These are phyloP conservation scores for Hymenoscyphus infarciens DNA, from an alignment of 2,329 filamentous ascomycete species.

Conservation along the genomic window DNA sequence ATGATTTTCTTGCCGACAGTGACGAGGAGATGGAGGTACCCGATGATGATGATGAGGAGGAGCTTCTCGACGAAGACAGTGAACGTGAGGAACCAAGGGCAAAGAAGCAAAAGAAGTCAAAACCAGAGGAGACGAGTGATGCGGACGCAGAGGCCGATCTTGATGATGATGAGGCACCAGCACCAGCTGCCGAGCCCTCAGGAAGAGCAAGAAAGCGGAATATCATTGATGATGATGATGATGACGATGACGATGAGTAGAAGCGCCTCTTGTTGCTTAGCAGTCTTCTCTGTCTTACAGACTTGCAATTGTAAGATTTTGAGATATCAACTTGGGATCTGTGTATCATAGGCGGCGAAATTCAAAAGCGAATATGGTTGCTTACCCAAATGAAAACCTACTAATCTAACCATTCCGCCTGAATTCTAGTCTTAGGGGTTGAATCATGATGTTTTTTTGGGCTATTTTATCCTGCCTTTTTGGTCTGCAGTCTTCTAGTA, in stretches of 20 bases:
- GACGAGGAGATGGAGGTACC: conserved; percentile 66
- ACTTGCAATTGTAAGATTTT: background rate
- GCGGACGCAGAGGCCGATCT: conserved; percentile 52
- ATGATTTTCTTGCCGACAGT: conserved; percentile 73
- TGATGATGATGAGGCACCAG: conserved; percentile 45
- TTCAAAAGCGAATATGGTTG: background rate
- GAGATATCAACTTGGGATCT: background rate
- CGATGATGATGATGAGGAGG: conserved; percentile 42
- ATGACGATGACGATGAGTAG: conserved; percentile 39
- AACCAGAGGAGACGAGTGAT: conserved; percentile 41
- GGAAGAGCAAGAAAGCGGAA: conserved; percentile 48
- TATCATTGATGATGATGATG: conserved; percentile 58
- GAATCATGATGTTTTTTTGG: too few species aligned
- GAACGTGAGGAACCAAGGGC: conserved; percentile 31
- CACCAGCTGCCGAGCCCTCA: conserved; percentile 35
- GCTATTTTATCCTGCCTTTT: too few species aligned
- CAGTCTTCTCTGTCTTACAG: background rate
- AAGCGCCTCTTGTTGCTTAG: background rate
- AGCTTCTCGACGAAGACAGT: conserved; percentile 47
- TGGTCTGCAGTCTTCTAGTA: too few species aligned
- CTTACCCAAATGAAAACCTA: background rate
- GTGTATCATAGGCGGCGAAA: conserved; percentile 1
- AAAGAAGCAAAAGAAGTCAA: conserved; percentile 36
- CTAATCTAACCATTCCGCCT: background rate
- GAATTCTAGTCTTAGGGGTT: too few species aligned